Evolutionary conservation across 805 yeast species (phyloP), one percentile per base, ranked within the genome.

Genomic region (Metschnikowia shivogae): DNA sequence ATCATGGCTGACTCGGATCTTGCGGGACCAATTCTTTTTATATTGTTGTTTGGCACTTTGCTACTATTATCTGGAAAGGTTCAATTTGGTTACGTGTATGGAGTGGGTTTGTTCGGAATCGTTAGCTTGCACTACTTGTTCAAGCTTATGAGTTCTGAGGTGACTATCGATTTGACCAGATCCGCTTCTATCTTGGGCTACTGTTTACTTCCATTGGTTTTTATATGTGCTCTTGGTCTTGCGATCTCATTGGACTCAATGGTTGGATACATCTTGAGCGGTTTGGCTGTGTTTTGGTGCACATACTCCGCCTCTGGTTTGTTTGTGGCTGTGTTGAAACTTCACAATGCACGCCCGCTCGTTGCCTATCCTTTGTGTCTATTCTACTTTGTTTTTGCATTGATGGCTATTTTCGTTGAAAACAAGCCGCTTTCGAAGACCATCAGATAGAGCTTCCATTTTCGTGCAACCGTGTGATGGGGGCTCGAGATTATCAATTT

Each of bases 21-120:
- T 54, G 97, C 98, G 0, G 99, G 99, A 1, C 99, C 99, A 1
- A 74, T 93, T 28, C 68, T 93, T 34, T 93, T 92, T 64, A 92
- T 92, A 58, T 70, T 93, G 42, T 65, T 89, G 45, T 92, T 92
- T 61, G 99, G 97, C 17, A 77, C 89, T 0, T 80, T 85, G 48
- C 70, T 93, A 43, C 69, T 92, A 41, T 72, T 90, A 36, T 83
- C 96, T 1, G 98, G 99, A 5, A 93, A 92, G 63, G 86, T 92
- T 12, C 98, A 93, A 63, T 93, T 93, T 62, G 98, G 98, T 2
- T 93, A 93, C 64, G 86, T 93, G 40, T 93, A 93, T 60, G 98
- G 99, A 33, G 95, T 93, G 34, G 98, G 97, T 0, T 67, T 93
- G 35, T 82, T 92, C 55, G 99, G 99, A 13, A 85, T 95, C 1